Percentiles rank a stretch among this genome's conserved stretches.
These are phyloP conservation scores for Candida hispaniensis DNA, from an alignment of 805 yeast species.

Conservation along the genomic window DNA sequence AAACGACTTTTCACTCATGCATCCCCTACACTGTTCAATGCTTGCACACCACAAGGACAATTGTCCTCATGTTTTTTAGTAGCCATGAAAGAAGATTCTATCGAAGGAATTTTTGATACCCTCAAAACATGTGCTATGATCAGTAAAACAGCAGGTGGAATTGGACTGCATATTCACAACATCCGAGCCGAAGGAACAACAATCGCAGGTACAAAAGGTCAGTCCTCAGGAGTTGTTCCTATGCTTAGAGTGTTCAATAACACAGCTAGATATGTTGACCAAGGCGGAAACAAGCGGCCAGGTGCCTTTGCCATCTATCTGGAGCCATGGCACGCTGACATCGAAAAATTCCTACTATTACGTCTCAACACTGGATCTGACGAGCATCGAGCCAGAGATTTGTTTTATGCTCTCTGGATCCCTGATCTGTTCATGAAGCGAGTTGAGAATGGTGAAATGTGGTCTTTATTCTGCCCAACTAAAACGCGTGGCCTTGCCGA, in stretches of 20 bases:
- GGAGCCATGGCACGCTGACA: constrained; percentile 94
- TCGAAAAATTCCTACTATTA: constrained; percentile 69
- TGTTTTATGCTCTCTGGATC: constrained; percentile 87
- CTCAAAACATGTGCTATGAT: constrained; percentile 77
- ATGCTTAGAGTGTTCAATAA: constrained; percentile 88
- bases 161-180: constrained; percentile 80
- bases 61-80: constrained; percentile 83
- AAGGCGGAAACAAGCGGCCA: constrained; percentile 94
- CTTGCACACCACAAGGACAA: constrained; percentile 72
- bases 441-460: constrained; percentile 59
- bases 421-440: constrained; percentile 87
- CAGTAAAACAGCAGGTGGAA: constrained; percentile 89
- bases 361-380: constrained; percentile 91
- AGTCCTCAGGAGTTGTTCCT: constrained; percentile 81
- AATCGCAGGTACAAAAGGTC: constrained; percentile 78
- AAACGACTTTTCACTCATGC: constrained; percentile 78
- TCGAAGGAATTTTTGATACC: constrained; percentile 86
- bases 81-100: constrained; percentile 84
- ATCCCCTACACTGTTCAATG: constrained; percentile 85
- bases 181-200: constrained; percentile 73
- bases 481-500: constrained; percentile 76
- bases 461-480: constrained; percentile 84
- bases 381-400: constrained; percentile 81
- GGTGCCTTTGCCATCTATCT: constrained; percentile 88
- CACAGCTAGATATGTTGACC: constrained; percentile 91